Percentiles rank a stretch among this genome's conserved stretches.
These are phyloP conservation scores for Brassica juncea DNA, from an alignment of 345 rosid genomes.

Conservation along the genomic window DNA sequence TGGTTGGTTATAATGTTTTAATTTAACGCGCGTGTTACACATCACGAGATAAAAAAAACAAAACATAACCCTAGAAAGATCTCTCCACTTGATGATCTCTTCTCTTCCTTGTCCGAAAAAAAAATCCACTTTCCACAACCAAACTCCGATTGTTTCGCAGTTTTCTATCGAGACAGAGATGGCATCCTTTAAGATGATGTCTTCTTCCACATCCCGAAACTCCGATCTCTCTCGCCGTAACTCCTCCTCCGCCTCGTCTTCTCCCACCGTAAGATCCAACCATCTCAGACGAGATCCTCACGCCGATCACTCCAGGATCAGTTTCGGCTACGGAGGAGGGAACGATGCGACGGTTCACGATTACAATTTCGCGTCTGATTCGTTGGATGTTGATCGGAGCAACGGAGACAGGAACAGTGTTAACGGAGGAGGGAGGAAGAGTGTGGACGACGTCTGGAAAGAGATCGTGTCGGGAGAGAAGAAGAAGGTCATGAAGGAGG, in stretches of 20 bases:
- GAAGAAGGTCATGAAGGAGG: conserved; percentile 65
- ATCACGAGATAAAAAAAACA: neutral
- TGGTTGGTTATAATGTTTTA: neutral
- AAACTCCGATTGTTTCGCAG: conserved; percentile 13
- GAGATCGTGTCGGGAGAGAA: conserved; percentile 74
- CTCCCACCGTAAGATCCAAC: conserved; percentile 40
- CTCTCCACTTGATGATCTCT: neutral
- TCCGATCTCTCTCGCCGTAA: conserved; percentile 65
- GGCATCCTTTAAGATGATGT: conserved; percentile 71
- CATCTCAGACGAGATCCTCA: conserved; percentile 24
- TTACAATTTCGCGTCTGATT: conserved; percentile 14
- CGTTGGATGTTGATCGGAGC: conserved; percentile 30
- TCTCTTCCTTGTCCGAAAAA: neutral
- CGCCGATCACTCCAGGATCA: conserved; percentile 31
- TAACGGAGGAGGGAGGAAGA: conserved; percentile 36
- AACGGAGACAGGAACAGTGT: conserved; percentile 27
- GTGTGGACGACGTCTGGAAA: conserved; percentile 81
- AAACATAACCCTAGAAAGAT: conserved; percentile 21
- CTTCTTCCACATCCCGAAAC: conserved; percentile 57
- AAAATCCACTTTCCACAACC: neutral
- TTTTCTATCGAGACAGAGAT: conserved; percentile 34
- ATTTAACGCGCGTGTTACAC: neutral
- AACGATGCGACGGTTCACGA: neutral
- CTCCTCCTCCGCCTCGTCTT: conserved; percentile 50
- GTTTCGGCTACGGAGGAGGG: conserved; percentile 3